phyloP scores from a whole-genome alignment of 2,329 filamentous ascomycete species.

The Juglanconis oblonga region DNA sequence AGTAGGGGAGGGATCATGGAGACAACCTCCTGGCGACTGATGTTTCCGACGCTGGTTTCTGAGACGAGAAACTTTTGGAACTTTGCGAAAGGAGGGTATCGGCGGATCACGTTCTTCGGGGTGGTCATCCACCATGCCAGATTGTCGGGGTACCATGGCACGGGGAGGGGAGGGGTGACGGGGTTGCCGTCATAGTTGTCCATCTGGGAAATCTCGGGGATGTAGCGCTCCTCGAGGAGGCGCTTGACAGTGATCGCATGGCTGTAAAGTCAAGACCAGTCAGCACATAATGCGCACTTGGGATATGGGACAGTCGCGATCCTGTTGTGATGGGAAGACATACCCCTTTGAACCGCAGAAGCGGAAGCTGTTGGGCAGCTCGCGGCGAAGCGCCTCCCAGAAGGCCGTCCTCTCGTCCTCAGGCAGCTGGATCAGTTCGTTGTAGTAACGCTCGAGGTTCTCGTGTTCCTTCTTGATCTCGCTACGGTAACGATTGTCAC shows the following conservation, averaged over 20 bases:
- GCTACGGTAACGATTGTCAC: conserved; percentile 45
- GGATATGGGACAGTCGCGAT: not conserved
- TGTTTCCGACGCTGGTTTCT: conserved; percentile 95
- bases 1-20: conserved; percentile 98
- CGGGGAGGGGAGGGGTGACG: conserved; percentile 77
- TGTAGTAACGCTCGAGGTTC: conserved; percentile 84
- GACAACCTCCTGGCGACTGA: conserved; percentile 94
- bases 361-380: conserved; percentile 94
- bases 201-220: conserved; percentile 85
- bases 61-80: conserved; percentile 98
- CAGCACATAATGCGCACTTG: not conserved
- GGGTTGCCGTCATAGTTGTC: conserved; percentile 75
- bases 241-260: conserved; percentile 92
- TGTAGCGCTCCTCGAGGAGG: conserved; percentile 82
- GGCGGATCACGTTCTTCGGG: conserved; percentile 90
- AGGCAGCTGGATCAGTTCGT: conserved; percentile 69
- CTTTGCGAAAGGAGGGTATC: conserved; percentile 87
- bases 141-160: conserved; percentile 91
- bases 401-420: conserved; percentile 77
- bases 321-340: conserved; percentile 12
- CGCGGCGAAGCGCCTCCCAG: conserved; percentile 78
- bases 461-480: conserved; percentile 77
- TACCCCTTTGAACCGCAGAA: conserved; percentile 95
- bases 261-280: conserved; percentile 36
- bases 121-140: conserved; percentile 98